These are phyloP conservation scores for Saccharomycopsis fermentans DNA, from an alignment of 805 yeast genomes.

Conservation along the genomic window DNA sequence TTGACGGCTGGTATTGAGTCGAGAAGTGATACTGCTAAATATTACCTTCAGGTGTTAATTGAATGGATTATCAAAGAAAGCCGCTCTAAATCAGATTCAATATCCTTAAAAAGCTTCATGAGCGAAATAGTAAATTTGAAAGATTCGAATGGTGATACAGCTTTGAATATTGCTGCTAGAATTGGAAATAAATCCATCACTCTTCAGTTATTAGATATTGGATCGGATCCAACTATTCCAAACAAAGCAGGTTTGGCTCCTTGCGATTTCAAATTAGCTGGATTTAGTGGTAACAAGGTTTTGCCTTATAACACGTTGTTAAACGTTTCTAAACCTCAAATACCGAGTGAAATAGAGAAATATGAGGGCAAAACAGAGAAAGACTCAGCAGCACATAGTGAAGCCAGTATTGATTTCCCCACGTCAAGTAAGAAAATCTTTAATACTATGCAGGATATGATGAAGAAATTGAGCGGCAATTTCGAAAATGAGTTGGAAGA, in stretches of 20 bases:
- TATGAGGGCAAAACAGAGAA: not conserved
- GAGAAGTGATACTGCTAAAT: constrained; percentile 60
- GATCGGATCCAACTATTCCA: constrained; percentile 71
- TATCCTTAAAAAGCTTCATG: constrained; percentile 49
- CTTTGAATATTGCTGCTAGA: constrained; percentile 84
- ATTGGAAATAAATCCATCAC: constrained; percentile 75
- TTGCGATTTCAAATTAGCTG: constrained; percentile 58
- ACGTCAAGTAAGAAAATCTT: constrained; percentile 34
- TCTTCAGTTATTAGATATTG: constrained; percentile 72
- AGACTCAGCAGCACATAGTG: not conserved
- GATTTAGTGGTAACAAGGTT: constrained; percentile 23
- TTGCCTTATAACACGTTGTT: constrained; percentile 14
- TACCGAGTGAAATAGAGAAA: not conserved
- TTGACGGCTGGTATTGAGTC: constrained; percentile 70
- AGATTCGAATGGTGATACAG: constrained; percentile 91
- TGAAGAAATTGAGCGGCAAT: constrained; percentile 44
- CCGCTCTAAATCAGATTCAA: constrained; percentile 30
- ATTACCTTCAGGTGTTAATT: constrained; percentile 59
- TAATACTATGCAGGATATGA: constrained; percentile 40
- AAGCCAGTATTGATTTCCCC: constrained; percentile 12
- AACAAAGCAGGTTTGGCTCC: constrained; percentile 86
- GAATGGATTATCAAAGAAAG: constrained; percentile 61
- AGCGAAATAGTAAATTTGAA: constrained; percentile 73
- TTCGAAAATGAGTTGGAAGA: constrained; percentile 46
- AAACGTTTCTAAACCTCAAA: not conserved